Percentiles rank a stretch among this genome's conserved stretches.
Evolutionary conservation across 306 rosid genomes (phyloP).

Genomic region (Urtica urens): DNA sequence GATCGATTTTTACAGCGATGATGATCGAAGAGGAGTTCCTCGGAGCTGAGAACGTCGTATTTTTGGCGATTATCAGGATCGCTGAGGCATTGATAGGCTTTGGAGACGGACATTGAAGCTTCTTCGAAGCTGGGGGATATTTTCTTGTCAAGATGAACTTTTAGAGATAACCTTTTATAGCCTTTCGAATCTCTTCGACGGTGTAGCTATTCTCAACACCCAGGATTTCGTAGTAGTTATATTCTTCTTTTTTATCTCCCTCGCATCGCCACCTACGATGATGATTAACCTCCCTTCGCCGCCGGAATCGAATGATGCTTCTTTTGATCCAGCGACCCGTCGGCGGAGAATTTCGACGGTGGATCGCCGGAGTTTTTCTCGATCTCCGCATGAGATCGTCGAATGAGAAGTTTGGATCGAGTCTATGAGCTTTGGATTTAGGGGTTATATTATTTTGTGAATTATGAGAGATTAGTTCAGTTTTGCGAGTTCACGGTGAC

Average conservation of each 20-base stretch:
- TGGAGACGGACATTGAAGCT: conserved; percentile 75
- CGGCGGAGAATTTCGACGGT: conserved; percentile 24
- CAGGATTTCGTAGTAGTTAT: conserved; percentile 73
- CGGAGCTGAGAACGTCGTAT: conserved; percentile 65
- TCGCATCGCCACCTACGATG: conserved; percentile 30
- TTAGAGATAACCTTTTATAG: conserved; percentile 71
- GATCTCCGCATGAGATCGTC: conserved; percentile 50
- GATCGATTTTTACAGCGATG: too few relatives aligned
- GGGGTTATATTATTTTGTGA: too few relatives aligned
- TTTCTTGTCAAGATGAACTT: conserved; percentile 96
- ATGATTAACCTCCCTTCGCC: too few relatives aligned
- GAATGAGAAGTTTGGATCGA: conserved; percentile 57
- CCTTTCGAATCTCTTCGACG: conserved; percentile 72
- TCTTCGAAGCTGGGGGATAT: conserved; percentile 85
- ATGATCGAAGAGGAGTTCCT: too few relatives aligned
- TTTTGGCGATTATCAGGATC: conserved; percentile 50
- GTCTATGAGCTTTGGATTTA: conserved; percentile 75
- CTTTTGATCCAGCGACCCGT: too few relatives aligned
- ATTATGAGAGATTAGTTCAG: too few relatives aligned
- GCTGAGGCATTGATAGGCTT: conserved; percentile 89
- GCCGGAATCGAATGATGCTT: too few relatives aligned
- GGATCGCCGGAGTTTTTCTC: conserved; percentile 22
- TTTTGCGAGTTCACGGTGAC: too few relatives aligned
- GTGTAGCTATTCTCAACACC: conserved; percentile 75
- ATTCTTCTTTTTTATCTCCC: conserved; percentile 68